Evolutionary conservation across 106 monocot species (phyloP).

Genomic region (Dendrobium chrysotoxum): DNA sequence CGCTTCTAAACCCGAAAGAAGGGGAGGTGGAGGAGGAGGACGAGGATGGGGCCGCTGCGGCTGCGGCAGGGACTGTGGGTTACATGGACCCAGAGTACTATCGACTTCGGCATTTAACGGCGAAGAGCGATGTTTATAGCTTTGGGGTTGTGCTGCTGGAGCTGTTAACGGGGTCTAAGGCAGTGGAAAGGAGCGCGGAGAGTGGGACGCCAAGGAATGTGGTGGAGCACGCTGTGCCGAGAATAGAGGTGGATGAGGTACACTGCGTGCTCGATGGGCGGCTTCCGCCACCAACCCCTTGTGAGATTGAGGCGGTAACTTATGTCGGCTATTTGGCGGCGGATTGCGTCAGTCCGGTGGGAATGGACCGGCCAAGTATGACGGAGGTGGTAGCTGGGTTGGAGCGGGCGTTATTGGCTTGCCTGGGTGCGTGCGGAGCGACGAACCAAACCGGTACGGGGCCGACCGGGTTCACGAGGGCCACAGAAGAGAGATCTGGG

Average conservation of each 20-base stretch:
- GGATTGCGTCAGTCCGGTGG: constrained; percentile 26
- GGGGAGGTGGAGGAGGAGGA: neutral
- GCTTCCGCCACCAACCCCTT: constrained; percentile 30
- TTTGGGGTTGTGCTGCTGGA: constrained; percentile 81
- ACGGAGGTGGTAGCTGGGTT: constrained; percentile 27
- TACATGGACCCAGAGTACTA: constrained; percentile 97
- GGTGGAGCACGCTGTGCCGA: constrained; percentile 40
- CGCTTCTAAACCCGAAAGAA: constrained; percentile 25
- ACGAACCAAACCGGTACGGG: no score
- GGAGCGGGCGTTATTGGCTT: constrained; percentile 17
- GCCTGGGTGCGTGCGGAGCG: neutral
- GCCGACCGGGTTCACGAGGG: neutral
- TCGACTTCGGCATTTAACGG: constrained; percentile 60
- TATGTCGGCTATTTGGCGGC: constrained; percentile 30
- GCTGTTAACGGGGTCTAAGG: constrained; percentile 53
- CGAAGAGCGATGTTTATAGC: constrained; percentile 90
- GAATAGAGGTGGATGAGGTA: constrained; percentile 25
- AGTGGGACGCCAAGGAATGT: constrained; percentile 25
- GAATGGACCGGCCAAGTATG: constrained; percentile 38
- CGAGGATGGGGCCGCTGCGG: neutral
- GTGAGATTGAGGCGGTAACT: constrained; percentile 45
- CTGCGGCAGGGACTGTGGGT: constrained; percentile 66
- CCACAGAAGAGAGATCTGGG: neutral
- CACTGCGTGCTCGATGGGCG: constrained; percentile 28
- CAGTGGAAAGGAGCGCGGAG: constrained; percentile 22